Base-by-base conservation (phyloP, 352 stramenopile genomes). In the Phytopythium vexans region DNA sequence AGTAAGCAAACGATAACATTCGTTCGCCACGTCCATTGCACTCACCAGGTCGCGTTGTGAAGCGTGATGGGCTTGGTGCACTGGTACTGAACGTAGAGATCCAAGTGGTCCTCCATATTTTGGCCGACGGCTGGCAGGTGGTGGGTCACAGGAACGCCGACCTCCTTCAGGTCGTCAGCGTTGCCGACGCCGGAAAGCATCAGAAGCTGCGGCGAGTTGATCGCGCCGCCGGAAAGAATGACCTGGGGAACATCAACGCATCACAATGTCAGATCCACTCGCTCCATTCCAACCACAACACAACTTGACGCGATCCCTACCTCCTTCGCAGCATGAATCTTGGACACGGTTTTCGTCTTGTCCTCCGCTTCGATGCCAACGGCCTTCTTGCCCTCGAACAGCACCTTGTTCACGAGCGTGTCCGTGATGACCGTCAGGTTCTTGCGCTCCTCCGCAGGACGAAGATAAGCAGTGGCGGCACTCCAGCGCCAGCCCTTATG, bases 91-190 rank as follows among this genome's bases (percentile, higher is more conserved):
- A 96, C 71, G 64, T 95, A 96, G 44, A 95, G 58, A 49, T 95
- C 87, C 32, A 96, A 48, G 56, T 96, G 87, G 56, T 96, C 87
- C 54, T 96, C 85, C 75, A 96, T 86, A 70, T 96, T 94, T 53
- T 90, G 68, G 15, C 87, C 87, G 12, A 96, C 85, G 8, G 83
- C 83, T 6, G 85, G 79, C 40, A 92, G 15, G 57, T 95, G 66
- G 33, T 92, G 74, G 32, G 95, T 74, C 14, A 94, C 56, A 1
- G 84, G 75, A 35, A 96, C 72, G 38, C 67, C 84, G 32, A 94
- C 54, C 10, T 91, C 71, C 41, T 86, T 86, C 32, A 96, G 41
- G 58, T 93, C 74, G 33, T 90, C 60, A 1, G 64, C 73, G 54
- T 93, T 61, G 6, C 89, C 89, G 3, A 97, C 78, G 44, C 89